Conservation (phyloP, 1,139 yeast species). For the Kodamaea derodonti region DNA sequence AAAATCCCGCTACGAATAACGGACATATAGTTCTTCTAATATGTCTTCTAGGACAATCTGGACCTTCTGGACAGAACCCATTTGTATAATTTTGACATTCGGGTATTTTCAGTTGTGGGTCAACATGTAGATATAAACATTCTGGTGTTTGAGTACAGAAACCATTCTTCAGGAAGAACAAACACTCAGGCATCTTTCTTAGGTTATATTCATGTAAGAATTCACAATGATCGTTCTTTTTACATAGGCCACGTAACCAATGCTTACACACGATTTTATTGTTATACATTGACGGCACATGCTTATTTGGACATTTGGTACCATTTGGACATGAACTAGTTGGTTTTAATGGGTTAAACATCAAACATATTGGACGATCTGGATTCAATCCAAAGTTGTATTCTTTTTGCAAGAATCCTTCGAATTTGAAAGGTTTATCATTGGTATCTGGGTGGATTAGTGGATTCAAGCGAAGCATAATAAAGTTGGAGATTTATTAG, state of each 20-base stretch:
- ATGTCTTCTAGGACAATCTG: conserved; percentile 80
- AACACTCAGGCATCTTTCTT: conserved; percentile 96
- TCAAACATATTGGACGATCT: conserved; percentile 84
- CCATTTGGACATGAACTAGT: conserved; percentile 80
- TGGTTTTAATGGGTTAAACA: conserved; percentile 55
- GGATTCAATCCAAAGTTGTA: conserved; percentile 84
- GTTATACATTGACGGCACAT: conserved; percentile 74
- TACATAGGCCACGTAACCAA: conserved; percentile 96
- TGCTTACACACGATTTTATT: conserved; percentile 93
- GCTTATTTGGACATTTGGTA: conserved; percentile 79
- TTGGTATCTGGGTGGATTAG: conserved; percentile 42
- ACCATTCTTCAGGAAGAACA: conserved; percentile 83
- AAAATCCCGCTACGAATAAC: conserved; percentile 84
- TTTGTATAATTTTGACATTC: conserved; percentile 78
- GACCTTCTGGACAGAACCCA: conserved; percentile 94
- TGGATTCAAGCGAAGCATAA: conserved; percentile 35
- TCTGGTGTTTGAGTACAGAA: conserved; percentile 93
- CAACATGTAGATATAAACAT: conserved; percentile 88
- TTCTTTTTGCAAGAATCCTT: conserved; percentile 75
- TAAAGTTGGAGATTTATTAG: no score
- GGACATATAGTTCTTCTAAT: conserved; percentile 76
- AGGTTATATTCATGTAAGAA: conserved; percentile 92
- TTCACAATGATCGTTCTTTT: conserved; percentile 95
- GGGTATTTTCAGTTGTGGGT: conserved; percentile 83
- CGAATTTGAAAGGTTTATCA: conserved; percentile 65